Percentiles rank a stretch among this genome's conserved stretches.
These are phyloP conservation scores for Phytopythium montanum DNA, from an alignment of 352 stramenopile species.

Conservation along the genomic window DNA sequence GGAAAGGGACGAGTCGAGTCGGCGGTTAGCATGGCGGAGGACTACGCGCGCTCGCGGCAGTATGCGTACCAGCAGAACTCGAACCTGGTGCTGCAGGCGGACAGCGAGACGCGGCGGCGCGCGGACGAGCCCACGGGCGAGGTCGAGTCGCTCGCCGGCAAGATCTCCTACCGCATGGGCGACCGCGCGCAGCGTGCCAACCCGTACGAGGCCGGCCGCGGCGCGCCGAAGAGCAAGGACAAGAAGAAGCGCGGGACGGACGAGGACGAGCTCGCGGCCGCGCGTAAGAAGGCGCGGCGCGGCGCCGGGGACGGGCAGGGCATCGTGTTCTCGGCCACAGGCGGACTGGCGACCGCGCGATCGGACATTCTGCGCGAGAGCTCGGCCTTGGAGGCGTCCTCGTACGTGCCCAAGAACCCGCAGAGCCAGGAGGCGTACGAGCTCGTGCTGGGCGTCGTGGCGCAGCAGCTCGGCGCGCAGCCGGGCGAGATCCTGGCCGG, in stretches of 20 bases:
- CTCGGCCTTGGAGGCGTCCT: slow-evolving; percentile 64
- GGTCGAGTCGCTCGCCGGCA: slow-evolving; percentile 79
- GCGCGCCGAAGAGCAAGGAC: slow-evolving; percentile 28
- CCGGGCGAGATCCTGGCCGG: slow-evolving; percentile 89
- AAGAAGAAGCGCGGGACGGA: slow-evolving; percentile 33
- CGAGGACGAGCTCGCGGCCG: slow-evolving; percentile 12
- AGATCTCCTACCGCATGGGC: slow-evolving; percentile 81
- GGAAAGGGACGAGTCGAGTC: neutral
- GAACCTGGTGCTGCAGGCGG: slow-evolving; percentile 93
- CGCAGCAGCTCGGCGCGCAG: slow-evolving; percentile 79
- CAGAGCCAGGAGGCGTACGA: slow-evolving; percentile 90
- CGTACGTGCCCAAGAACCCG: slow-evolving; percentile 86
- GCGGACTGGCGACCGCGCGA: slow-evolving; percentile 30
- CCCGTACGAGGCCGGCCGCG: slow-evolving; percentile 12
- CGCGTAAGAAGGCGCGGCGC: slow-evolving; percentile 63
- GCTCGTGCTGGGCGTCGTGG: slow-evolving; percentile 79
- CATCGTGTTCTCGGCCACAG: slow-evolving; percentile 51
- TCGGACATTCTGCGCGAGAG: slow-evolving; percentile 75
- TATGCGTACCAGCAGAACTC: slow-evolving; percentile 94
- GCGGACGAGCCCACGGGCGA: slow-evolving; percentile 85
- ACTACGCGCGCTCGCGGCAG: slow-evolving; percentile 84
- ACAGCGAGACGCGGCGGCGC: slow-evolving; percentile 78
- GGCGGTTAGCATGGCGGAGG: slow-evolving; percentile 80
- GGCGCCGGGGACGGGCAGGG: slow-evolving; percentile 27
- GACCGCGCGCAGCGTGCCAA: slow-evolving; percentile 72